Conservation (phyloP, 2,329 filamentous ascomycete species). For the Diaporthe caulivora region DNA sequence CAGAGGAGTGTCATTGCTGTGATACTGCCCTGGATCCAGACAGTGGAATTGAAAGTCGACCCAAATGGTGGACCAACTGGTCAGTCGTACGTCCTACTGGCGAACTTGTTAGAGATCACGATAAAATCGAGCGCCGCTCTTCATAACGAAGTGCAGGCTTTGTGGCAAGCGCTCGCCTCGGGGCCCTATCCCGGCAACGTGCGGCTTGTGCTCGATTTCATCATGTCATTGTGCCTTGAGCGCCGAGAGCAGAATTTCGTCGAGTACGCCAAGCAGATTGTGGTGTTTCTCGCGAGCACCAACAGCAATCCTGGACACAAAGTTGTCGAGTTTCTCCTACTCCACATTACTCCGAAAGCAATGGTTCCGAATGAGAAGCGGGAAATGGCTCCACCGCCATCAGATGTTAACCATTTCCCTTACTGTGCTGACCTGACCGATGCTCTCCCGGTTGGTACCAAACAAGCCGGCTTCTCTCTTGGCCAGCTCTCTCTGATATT, state of each 20-base stretch:
- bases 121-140: conserved; percentile 89
- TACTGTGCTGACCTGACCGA: conserved; percentile 89
- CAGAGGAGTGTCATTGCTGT: conserved; percentile 96
- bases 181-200: conserved; percentile 95
- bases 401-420: conserved; percentile 80
- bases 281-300: conserved; percentile 92
- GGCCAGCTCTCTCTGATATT: conserved; percentile 94
- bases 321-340: conserved; percentile 91
- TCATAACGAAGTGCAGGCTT: conserved; percentile 95
- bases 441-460: conserved; percentile 87
- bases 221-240: conserved; percentile 93
- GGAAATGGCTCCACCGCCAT: conserved; percentile 75
- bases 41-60: conserved; percentile 91
- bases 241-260: conserved; percentile 98
- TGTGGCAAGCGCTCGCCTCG: conserved; percentile 96
- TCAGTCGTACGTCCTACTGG: conserved; percentile 92
- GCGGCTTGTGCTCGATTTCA: conserved; percentile 93
- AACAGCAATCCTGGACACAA: conserved; percentile 81
- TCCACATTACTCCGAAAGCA: conserved; percentile 93
- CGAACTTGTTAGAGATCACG: conserved; percentile 96
- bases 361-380: conserved; percentile 94
- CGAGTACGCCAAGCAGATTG: conserved; percentile 97
- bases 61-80: conserved; percentile 91
- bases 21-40: conserved; percentile 95
- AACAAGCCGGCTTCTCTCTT: conserved; percentile 90